These are phyloP conservation scores for Boletus speciosus DNA, from an alignment of 768 basidiomycete species.

Conservation along the genomic window DNA sequence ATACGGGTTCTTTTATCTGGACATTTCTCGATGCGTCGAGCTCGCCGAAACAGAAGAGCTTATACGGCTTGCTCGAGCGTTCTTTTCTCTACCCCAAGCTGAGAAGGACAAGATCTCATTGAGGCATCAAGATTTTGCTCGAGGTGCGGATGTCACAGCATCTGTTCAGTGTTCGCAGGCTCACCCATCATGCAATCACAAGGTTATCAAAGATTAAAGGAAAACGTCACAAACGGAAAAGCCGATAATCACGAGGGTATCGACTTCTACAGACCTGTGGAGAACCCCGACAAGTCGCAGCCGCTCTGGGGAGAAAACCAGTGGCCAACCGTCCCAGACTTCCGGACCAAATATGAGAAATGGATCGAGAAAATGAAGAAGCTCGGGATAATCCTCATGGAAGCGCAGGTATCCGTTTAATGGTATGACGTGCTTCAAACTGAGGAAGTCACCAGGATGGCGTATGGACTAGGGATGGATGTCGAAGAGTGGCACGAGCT, in stretches of 20 bases:
- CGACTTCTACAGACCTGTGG: constrained; percentile 77
- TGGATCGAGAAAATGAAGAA: constrained; percentile 88
- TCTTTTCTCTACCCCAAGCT: constrained; percentile 70
- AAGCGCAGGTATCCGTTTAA: constrained; percentile 54
- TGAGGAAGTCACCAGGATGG: constrained; percentile 54
- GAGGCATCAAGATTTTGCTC: constrained; percentile 63
- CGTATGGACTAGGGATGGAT: constrained; percentile 72
- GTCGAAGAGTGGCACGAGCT: constrained; percentile 66
- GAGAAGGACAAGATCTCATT: constrained; percentile 77
- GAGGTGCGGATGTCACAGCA: constrained; percentile 49
- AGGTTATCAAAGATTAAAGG: constrained; percentile 80
- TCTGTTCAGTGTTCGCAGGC: background rate
- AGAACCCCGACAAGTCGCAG: constrained; percentile 63
- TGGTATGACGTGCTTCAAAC: background rate
- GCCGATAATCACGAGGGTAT: constrained; percentile 83
- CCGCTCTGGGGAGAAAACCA: constrained; percentile 85
- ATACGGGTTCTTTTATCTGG: constrained; percentile 89
- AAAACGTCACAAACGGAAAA: constrained; percentile 84
- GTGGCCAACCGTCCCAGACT: constrained; percentile 64
- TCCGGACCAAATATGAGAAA: constrained; percentile 58
- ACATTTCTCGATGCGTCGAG: constrained; percentile 58
- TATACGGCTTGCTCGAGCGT: constrained; percentile 58
- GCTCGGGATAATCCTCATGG: constrained; percentile 79
- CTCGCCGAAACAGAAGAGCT: constrained; percentile 63
- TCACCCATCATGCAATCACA: constrained; percentile 26